Conservation (phyloP, 1,139 yeast genomes). For the Debaryomyces subglobosus region DNA sequence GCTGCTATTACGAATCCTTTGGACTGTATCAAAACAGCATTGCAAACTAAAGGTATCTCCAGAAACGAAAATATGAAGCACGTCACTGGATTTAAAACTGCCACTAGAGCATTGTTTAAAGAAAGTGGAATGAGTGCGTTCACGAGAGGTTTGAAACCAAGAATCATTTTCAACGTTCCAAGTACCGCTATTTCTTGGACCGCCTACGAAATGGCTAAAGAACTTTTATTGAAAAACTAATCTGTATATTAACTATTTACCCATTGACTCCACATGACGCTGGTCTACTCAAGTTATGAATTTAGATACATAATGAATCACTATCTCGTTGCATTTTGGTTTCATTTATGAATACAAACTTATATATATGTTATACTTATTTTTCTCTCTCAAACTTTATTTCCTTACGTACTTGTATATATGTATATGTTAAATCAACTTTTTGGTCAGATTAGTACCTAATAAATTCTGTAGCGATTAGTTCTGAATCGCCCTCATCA, state of each 20-base stretch:
- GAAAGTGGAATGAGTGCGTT: constrained; percentile 75
- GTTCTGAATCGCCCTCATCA: constrained; percentile 10
- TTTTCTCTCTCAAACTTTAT: neutral
- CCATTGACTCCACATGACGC: neutral
- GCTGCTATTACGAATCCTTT: constrained; percentile 96
- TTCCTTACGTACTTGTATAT: constrained; percentile 7
- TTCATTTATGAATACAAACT: constrained; percentile 3
- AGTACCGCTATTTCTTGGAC: constrained; percentile 99
- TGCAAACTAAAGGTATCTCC: constrained; percentile 74
- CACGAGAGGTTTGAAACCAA: constrained; percentile 83
- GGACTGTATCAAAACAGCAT: constrained; percentile 89
- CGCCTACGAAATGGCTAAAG: constrained; percentile 96
- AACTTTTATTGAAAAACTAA: constrained; percentile 43
- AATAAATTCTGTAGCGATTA: neutral
- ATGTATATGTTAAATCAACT: constrained; percentile 3
- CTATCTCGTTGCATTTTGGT: neutral
- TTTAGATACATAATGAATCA: constrained; percentile 2
- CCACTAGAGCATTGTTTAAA: constrained; percentile 67
- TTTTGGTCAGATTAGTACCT: neutral
- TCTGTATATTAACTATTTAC: constrained; percentile 4
- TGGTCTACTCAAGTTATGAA: neutral
- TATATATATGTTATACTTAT: neutral
- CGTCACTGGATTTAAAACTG: constrained; percentile 71
- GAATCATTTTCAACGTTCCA: constrained; percentile 92
- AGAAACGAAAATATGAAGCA: constrained; percentile 53